Evolutionary conservation across 768 basidiomycete genomes (phyloP).

Genomic region (Hericium alpestre): DNA sequence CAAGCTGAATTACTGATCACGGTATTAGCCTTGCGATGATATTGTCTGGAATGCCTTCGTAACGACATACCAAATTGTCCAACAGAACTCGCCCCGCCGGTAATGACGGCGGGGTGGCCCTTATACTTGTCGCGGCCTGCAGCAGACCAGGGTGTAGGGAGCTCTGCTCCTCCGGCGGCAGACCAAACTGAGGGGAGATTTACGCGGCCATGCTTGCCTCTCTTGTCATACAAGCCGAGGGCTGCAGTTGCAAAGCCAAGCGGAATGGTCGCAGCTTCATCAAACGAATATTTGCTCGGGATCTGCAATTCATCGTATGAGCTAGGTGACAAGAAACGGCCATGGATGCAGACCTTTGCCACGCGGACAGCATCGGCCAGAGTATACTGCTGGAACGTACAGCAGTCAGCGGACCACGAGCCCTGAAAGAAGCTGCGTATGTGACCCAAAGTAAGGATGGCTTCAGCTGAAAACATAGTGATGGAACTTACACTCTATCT

Average conservation of each 20-base stretch:
- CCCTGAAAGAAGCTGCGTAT: conserved; percentile 6
- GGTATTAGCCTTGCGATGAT: not conserved
- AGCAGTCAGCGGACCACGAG: not conserved
- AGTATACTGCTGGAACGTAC: conserved; percentile 14
- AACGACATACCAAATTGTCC: conserved; percentile 35
- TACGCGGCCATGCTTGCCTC: conserved; percentile 12
- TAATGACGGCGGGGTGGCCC: conserved; percentile 34
- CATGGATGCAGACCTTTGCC: conserved; percentile 5
- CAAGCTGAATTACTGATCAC: conserved; percentile 17
- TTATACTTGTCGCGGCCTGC: conserved; percentile 31
- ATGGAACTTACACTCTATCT: conserved; percentile 15
- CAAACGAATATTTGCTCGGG: conserved; percentile 35
- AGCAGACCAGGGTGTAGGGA: conserved; percentile 28
- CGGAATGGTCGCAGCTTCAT: conserved; percentile 39
- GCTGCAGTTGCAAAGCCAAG: conserved; percentile 39
- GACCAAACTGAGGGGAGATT: too few relatives aligned
- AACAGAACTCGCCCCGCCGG: conserved; percentile 39
- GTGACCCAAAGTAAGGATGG: not conserved
- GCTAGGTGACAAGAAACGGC: not conserved
- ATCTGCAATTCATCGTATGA: conserved; percentile 22
- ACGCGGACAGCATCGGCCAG: conserved; percentile 10
- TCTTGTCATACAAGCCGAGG: conserved; percentile 34
- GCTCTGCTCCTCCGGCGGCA: conserved; percentile 23
- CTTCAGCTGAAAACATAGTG: not conserved
- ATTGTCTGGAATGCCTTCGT: too few relatives aligned